Evolutionary conservation across 768 basidiomycete genomes (phyloP).

Genomic region (Obba rivulosa): DNA sequence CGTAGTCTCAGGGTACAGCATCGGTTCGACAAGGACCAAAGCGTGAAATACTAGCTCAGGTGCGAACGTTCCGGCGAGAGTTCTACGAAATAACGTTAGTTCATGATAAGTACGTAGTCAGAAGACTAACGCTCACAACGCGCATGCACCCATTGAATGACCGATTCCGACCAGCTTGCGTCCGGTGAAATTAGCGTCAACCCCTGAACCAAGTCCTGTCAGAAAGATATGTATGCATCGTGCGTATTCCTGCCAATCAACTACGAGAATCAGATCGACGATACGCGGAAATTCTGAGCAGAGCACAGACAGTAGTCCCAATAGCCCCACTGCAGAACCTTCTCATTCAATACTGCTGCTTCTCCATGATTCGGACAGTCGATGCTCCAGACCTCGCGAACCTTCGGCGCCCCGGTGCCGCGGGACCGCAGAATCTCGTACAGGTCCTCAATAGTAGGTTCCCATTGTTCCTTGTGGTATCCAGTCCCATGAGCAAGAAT

Average conservation of each 20-base stretch:
- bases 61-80: too few species aligned
- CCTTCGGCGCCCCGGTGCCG: background rate
- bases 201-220: constrained; percentile 40
- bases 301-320: constrained; percentile 36
- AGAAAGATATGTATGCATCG: constrained; percentile 44
- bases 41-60: background rate
- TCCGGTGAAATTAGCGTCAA: constrained; percentile 43
- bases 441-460: constrained; percentile 48
- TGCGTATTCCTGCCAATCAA: constrained; percentile 50
- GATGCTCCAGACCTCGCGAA: background rate
- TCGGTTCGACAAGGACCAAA: background rate
- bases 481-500: background rate
- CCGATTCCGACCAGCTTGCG: constrained; percentile 46
- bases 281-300: background rate
- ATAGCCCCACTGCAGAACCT: constrained; percentile 25
- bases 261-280: constrained; percentile 19
- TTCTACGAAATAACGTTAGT: too few species aligned
- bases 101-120: too few species aligned
- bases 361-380: constrained; percentile 1
- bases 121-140: too few species aligned
- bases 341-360: background rate
- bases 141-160: constrained; percentile 46
- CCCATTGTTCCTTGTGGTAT: constrained; percentile 51
- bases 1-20: background rate
- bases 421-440: constrained; percentile 20